Percentiles rank a stretch among this genome's conserved stretches.
phyloP scores from a whole-genome alignment of 306 rosid genomes.

The Cucurbita moschata region DNA sequence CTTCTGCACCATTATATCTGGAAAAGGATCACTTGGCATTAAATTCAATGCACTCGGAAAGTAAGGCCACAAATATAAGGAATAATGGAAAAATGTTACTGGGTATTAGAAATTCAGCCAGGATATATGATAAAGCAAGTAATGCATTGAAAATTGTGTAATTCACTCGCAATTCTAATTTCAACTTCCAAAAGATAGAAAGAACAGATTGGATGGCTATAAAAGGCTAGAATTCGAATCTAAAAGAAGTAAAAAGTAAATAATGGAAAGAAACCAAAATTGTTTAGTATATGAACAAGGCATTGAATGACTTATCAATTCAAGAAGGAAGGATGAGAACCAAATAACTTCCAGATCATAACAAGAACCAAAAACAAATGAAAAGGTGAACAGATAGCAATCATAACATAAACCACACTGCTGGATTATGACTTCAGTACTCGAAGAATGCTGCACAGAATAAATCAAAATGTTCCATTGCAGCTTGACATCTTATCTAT shows the following conservation, averaged over 20 bases:
- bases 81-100: background rate
- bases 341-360: background rate
- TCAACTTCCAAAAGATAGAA: background rate
- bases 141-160: background rate
- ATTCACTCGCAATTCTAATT: background rate
- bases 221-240: background rate
- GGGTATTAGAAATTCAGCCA: background rate
- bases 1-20: conserved; percentile 88
- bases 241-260: background rate
- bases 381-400: background rate
- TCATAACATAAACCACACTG: background rate
- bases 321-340: background rate
- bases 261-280: background rate
- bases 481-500: background rate
- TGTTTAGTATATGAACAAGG: background rate
- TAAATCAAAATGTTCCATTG: background rate
- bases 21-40: conserved; percentile 13
- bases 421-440: background rate
- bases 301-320: background rate
- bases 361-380: background rate
- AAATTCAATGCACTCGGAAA: background rate
- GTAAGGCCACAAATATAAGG: background rate
- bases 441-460: background rate
- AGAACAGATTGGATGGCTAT: background rate
- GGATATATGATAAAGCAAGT: background rate